These are phyloP conservation scores for Exophiala mesophila DNA, from an alignment of 2,329 filamentous ascomycete genomes.

Conservation along the genomic window DNA sequence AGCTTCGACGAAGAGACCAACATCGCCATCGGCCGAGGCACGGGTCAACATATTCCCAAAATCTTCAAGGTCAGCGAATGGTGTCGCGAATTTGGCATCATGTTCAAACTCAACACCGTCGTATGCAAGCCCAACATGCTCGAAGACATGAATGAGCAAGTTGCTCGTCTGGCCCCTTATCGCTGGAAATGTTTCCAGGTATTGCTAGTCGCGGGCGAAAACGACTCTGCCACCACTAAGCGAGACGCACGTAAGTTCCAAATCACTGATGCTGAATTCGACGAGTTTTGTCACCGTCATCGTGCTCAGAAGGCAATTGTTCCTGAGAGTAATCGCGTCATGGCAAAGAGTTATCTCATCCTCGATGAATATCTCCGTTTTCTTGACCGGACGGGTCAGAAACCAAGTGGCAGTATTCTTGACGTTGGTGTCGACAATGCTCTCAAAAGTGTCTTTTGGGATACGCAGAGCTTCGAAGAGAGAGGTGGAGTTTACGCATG, in stretches of 20 bases:
- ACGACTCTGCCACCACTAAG: constrained; percentile 38
- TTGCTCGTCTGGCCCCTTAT: constrained; percentile 43
- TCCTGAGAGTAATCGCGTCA: constrained; percentile 47
- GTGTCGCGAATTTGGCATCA: constrained; percentile 46
- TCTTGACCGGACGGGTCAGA: constrained; percentile 39
- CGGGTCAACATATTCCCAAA: constrained; percentile 42
- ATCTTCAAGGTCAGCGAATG: constrained; percentile 42
- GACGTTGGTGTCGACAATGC: constrained; percentile 47
- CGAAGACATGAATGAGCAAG: constrained; percentile 45
- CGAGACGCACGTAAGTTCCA: constrained; percentile 37
- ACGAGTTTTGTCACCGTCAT: constrained; percentile 44
- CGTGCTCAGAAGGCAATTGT: constrained; percentile 40
- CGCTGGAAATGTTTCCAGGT: constrained; percentile 55
- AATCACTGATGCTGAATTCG: constrained; percentile 46
- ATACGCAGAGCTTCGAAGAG: constrained; percentile 40
- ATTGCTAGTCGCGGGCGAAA: constrained; percentile 50
- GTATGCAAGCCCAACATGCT: constrained; percentile 46
- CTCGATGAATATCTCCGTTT: constrained; percentile 51
- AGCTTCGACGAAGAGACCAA: constrained; percentile 50
- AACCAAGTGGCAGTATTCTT: constrained; percentile 36
- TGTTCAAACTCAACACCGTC: constrained; percentile 57
- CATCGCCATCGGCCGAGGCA: constrained; percentile 47
- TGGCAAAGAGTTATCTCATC: constrained; percentile 49
- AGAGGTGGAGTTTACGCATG: constrained; percentile 50
- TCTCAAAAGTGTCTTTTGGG: constrained; percentile 44